phyloP scores from a whole-genome alignment of 192 early-diverging fungal species.

The Podila verticillata region DNA sequence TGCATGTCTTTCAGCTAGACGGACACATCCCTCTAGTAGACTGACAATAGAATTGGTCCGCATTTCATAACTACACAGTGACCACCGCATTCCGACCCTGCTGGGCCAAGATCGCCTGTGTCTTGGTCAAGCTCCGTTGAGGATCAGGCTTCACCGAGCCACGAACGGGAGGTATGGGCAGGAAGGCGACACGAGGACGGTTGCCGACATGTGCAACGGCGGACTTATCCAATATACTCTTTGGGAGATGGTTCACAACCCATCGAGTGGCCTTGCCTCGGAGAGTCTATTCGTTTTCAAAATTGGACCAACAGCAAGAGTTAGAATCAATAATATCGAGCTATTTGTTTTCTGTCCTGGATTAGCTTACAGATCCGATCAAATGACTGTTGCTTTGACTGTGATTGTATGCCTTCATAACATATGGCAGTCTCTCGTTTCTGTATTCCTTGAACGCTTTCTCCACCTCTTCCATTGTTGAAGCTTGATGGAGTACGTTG shows the following conservation, averaged over 20 bases:
- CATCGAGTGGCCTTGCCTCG: neutral
- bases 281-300: neutral
- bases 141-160: no score
- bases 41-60: no score
- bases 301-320: neutral
- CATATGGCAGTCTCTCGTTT: neutral
- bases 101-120: no score
- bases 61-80: no score
- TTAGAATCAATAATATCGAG: no score
- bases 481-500: neutral
- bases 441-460: neutral
- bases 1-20: no score
- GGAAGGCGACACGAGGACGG: neutral
- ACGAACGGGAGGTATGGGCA: neutral
- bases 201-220: neutral
- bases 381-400: neutral
- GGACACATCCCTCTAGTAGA: no score
- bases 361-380: neutral
- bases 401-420: neutral
- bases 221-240: neutral
- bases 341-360: no score
- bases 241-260: neutral
- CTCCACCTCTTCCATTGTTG: neutral
- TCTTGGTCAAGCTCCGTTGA: no score
- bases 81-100: no score